phyloP scores from a whole-genome alignment of 257 asterid species.

The Gardenia jasminoides region DNA sequence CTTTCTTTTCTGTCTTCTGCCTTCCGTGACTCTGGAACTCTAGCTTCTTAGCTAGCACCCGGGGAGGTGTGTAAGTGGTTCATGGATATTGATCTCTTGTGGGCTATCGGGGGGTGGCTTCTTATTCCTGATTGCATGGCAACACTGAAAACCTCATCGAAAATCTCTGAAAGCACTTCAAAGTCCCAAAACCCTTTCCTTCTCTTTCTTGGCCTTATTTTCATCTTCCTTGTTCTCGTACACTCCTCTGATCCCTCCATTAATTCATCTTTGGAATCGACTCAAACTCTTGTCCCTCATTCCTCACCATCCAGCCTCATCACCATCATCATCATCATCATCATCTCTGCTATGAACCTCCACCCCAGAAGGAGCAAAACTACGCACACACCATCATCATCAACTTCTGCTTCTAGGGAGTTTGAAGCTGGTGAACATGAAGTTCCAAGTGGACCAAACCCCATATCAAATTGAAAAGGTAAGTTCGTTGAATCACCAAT shows the following conservation, averaged over 20 bases:
- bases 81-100: slow-evolving; percentile 63
- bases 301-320: neutral
- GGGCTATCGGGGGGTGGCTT: slow-evolving; percentile 55
- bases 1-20: neutral
- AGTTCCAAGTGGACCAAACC: slow-evolving; percentile 93
- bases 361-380: slow-evolving; percentile 9
- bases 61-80: slow-evolving; percentile 30
- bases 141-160: slow-evolving; percentile 28
- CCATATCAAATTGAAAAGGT: slow-evolving; percentile 46
- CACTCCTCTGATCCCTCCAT: slow-evolving; percentile 6
- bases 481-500: neutral
- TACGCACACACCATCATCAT: neutral
- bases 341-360: slow-evolving; percentile 8
- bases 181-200: slow-evolving; percentile 20
- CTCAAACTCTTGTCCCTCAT: slow-evolving; percentile 7
- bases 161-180: slow-evolving; percentile 14
- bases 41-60: neutral
- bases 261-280: slow-evolving; percentile 13
- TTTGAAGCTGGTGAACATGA: slow-evolving; percentile 64
- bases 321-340: neutral
- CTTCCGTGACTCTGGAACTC: neutral
- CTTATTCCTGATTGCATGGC: slow-evolving; percentile 68
- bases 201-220: slow-evolving; percentile 29
- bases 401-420: slow-evolving; percentile 22
- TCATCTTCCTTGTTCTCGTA: slow-evolving; percentile 30